phyloP scores from a whole-genome alignment of 2,329 filamentous ascomycete species.

The Calonectria fujianensis region DNA sequence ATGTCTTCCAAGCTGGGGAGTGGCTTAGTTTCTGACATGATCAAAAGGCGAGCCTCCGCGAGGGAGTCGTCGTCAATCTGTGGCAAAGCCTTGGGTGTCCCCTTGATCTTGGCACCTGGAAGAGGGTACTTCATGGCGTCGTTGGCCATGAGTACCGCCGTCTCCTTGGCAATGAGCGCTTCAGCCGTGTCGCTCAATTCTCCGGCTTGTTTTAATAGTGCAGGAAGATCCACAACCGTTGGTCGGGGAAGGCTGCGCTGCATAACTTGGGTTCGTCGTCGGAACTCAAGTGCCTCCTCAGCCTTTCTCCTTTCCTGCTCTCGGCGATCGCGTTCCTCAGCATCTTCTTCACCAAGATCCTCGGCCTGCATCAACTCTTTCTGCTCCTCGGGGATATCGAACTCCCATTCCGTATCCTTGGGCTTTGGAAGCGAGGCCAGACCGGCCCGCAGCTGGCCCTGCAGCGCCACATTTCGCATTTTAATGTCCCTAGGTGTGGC shows the following conservation, averaged over 20 bases:
- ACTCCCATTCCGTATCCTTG: constrained; percentile 94
- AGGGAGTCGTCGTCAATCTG: constrained; percentile 82
- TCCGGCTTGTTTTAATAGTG: constrained; percentile 78
- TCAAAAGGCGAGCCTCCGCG: constrained; percentile 83
- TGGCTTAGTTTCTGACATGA: constrained; percentile 81
- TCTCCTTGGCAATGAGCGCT: constrained; percentile 83
- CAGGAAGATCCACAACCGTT: constrained; percentile 80
- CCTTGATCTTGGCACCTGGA: constrained; percentile 79
- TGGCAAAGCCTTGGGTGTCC: constrained; percentile 75
- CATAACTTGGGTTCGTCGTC: constrained; percentile 91
- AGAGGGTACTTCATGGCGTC: constrained; percentile 86
- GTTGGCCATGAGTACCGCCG: constrained; percentile 85
- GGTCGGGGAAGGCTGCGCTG: constrained; percentile 89
- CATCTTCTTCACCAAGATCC: constrained; percentile 73
- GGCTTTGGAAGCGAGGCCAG: constrained; percentile 92
- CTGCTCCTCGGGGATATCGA: constrained; percentile 91
- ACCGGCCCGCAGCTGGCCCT: constrained; percentile 80
- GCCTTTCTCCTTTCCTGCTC: constrained; percentile 84
- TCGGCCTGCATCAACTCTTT: constrained; percentile 71
- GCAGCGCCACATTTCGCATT: constrained; percentile 80
- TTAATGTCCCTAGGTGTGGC: constrained; percentile 87
- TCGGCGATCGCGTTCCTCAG: constrained; percentile 85
- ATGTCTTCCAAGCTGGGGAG: constrained; percentile 70
- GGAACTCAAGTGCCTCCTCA: constrained; percentile 85
- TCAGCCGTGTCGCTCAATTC: constrained; percentile 78